Evolutionary conservation across 192 early-diverging fungal species (phyloP).

Genomic region (Polychytrium aggregatum): DNA sequence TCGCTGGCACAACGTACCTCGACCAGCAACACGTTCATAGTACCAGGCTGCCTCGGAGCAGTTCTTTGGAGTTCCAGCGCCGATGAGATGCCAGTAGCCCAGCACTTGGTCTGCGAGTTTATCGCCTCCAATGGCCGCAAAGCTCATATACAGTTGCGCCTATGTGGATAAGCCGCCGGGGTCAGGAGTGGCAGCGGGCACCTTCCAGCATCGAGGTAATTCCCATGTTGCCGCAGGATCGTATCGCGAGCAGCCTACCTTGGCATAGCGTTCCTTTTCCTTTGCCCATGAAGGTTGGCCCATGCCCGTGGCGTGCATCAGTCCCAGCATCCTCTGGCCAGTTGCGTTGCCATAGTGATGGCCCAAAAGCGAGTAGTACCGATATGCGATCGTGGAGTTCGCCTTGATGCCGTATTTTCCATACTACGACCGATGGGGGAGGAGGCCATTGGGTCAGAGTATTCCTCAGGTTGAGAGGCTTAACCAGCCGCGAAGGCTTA

Average conservation of each 20-base stretch:
- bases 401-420: constrained; percentile 43
- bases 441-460: neutral
- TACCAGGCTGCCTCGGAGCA: constrained; percentile 68
- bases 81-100: constrained; percentile 70
- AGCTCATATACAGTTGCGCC: constrained; percentile 63
- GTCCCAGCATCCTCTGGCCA: constrained; percentile 82
- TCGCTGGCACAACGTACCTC: constrained; percentile 30
- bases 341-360: constrained; percentile 55
- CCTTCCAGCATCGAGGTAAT: no score
- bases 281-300: no score
- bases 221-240: neutral
- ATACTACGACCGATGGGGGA: constrained; percentile 23
- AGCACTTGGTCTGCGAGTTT: constrained; percentile 67
- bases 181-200: no score
- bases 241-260: constrained; percentile 23
- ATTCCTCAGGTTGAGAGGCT: no score
- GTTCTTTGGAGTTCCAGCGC: constrained; percentile 67
- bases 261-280: constrained; percentile 57
- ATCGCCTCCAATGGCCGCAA: constrained; percentile 70
- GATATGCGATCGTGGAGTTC: constrained; percentile 48
- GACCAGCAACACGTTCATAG: constrained; percentile 71
- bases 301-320: constrained; percentile 83
- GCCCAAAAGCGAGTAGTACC: constrained; percentile 51
- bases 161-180: neutral
- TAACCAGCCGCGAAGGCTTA: no score